These are phyloP conservation scores for Mycena vitilis DNA, from an alignment of 768 basidiomycete species.

Conservation along the genomic window DNA sequence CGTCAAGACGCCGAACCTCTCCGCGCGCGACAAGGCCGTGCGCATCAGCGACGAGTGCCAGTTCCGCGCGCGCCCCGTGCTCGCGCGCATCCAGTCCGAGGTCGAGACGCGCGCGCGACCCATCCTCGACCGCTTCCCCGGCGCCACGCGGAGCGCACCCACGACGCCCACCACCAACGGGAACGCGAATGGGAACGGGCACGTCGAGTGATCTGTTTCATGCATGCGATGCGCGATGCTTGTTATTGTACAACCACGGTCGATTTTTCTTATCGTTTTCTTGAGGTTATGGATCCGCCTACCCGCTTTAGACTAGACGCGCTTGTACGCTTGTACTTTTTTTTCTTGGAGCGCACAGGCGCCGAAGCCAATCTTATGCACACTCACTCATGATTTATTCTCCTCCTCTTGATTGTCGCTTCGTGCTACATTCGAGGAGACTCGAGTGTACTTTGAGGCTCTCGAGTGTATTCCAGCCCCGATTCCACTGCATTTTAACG, in stretches of 20 bases:
- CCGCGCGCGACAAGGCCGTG: constrained; percentile 71
- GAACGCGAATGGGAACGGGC: constrained; percentile 32
- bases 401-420: no score
- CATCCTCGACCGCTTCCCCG: constrained; percentile 56
- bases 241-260: background rate
- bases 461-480: no score
- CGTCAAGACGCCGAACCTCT: constrained; percentile 62
- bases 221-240: constrained; percentile 7
- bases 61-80: constrained; percentile 69
- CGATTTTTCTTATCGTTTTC: constrained; percentile 9
- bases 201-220: constrained; percentile 14
- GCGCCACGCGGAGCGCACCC: constrained; percentile 7
- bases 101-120: background rate
- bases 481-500: no score
- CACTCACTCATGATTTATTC: background rate
- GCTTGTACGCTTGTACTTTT: constrained; percentile 25
- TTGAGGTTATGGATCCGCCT: background rate
- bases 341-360: constrained; percentile 15
- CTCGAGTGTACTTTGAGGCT: no score
- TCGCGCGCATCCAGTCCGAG: constrained; percentile 49
- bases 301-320: constrained; percentile 33
- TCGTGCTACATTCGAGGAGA: background rate
- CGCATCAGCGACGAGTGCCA: constrained; percentile 69
- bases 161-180: background rate
- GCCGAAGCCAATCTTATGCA: background rate